Evolutionary conservation across 345 rosid genomes (phyloP).

Genomic region (Laguncularia racemosa): DNA sequence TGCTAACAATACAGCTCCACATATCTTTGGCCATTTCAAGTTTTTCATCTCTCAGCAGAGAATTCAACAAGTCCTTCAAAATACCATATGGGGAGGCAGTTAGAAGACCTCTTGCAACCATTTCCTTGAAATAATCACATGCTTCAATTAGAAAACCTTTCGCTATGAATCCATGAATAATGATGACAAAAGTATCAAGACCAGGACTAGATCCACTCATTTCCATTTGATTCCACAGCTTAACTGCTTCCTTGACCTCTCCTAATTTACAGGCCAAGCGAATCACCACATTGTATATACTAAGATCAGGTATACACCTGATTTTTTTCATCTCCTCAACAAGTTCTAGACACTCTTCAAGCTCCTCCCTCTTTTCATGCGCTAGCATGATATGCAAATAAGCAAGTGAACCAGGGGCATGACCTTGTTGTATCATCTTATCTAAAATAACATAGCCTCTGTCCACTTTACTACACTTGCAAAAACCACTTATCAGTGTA

Average conservation of each 20-base stretch:
- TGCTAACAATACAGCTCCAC: slow-evolving; percentile 60
- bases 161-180: slow-evolving; percentile 61
- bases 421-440: slow-evolving; percentile 48
- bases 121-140: slow-evolving; percentile 66
- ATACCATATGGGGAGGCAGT: slow-evolving; percentile 60
- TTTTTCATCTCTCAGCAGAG: slow-evolving; percentile 58
- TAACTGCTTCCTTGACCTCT: slow-evolving; percentile 47
- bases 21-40: slow-evolving; percentile 77
- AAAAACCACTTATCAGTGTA: slow-evolving; percentile 73
- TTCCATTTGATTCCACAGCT: slow-evolving; percentile 75
- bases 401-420: slow-evolving; percentile 45
- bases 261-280: slow-evolving; percentile 79
- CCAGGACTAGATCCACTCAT: slow-evolving; percentile 57
- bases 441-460: slow-evolving; percentile 54
- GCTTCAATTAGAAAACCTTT: slow-evolving; percentile 62
- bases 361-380: slow-evolving; percentile 67
- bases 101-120: slow-evolving; percentile 68
- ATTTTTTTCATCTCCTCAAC: slow-evolving; percentile 47
- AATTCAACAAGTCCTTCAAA: slow-evolving; percentile 57
- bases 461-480: slow-evolving; percentile 60
- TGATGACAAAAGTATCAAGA: slow-evolving; percentile 60
- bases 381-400: slow-evolving; percentile 74
- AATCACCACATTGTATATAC: slow-evolving; percentile 52
- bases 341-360: slow-evolving; percentile 62
- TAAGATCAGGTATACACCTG: slow-evolving; percentile 52